phyloP scores from a whole-genome alignment of 306 rosid species.

The Abrus precatorius region DNA sequence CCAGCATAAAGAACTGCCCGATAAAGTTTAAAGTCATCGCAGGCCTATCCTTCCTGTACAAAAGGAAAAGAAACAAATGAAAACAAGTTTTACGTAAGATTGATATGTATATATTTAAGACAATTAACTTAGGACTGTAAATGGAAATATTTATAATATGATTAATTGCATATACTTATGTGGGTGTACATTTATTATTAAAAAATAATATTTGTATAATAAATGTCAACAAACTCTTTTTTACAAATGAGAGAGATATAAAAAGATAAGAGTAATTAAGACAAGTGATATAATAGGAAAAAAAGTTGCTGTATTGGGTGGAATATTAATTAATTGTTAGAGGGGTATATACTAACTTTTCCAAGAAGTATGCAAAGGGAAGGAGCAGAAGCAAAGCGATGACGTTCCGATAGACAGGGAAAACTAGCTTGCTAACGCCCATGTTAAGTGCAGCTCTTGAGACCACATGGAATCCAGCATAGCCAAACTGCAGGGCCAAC shows the following conservation, averaged over 20 bases:
- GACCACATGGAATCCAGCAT: conserved; percentile 90
- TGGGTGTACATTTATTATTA: no score
- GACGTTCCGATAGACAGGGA: conserved; percentile 83
- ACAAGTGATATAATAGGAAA: no score
- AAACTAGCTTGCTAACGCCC: conserved; percentile 91
- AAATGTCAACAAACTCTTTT: no score
- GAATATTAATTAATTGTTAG: background rate
- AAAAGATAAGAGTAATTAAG: no score
- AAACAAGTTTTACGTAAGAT: background rate
- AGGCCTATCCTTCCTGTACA: conserved; percentile 90
- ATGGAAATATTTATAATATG: no score
- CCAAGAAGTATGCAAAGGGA: conserved; percentile 84
- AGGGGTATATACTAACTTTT: conserved; percentile 59
- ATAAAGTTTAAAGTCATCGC: conserved; percentile 68
- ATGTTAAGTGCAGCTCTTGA: conserved; percentile 91
- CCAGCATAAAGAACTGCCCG: conserved; percentile 82
- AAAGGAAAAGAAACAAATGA: background rate
- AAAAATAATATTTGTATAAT: no score
- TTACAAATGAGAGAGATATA: no score
- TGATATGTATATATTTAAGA: no score
- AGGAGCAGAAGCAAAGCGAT: conserved; percentile 88
- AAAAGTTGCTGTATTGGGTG: background rate
- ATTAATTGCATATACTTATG: no score
- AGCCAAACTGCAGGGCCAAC: conserved; percentile 90
- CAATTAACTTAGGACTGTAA: no score